Evolutionary conservation across 805 yeast species (phyloP), one percentile per base, ranked within the genome.

Genomic region (Ogataea populi-albae): DNA sequence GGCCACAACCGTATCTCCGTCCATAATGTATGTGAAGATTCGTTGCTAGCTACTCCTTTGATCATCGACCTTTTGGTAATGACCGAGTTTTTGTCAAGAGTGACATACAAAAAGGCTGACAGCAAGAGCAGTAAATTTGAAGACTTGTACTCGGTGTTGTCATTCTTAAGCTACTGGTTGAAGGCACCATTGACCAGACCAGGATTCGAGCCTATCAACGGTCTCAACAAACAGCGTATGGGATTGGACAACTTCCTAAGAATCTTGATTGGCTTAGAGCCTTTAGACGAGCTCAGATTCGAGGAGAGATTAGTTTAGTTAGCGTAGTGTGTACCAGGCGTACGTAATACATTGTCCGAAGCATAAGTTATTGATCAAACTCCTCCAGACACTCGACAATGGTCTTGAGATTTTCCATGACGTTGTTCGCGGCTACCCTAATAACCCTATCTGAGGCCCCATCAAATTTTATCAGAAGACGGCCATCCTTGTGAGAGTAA

Each of bases 1-100:
- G 98, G 98, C 29, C 96, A 89, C 68, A 91, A 89, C 70, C 83
- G 93, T 59, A 84, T 89, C 49, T 80, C 94, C 31, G 83, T 91
- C 57, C 95, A 89, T 68, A 89, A 91, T 61, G 95, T 91, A 26
- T 89, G 98, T 65, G 98, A 89, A 66, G 98, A 89, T 63, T 88
- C 96, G 3, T 71, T 89, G 54, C 74, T 89, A 60, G 98, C 98
- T 14, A 85, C 96, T 17, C 97, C 98, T 32, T 73, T 89, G 62
- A 91, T 89, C 62, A 83, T 89, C 51, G 98, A 89, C 62, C 73
- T 89, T 63, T 84, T 87, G 32, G 82, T 89, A 30, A 82, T 89
- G 77, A 69, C 95, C 40, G 98, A 89, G 66, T 87, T 89, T 64
- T 74, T 87, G 55, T 77, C 91, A 34, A 79, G 98, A 63, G 91